Conservation (phyloP, 2,329 filamentous ascomycete species). For the Apiospora rasikravindrae region DNA sequence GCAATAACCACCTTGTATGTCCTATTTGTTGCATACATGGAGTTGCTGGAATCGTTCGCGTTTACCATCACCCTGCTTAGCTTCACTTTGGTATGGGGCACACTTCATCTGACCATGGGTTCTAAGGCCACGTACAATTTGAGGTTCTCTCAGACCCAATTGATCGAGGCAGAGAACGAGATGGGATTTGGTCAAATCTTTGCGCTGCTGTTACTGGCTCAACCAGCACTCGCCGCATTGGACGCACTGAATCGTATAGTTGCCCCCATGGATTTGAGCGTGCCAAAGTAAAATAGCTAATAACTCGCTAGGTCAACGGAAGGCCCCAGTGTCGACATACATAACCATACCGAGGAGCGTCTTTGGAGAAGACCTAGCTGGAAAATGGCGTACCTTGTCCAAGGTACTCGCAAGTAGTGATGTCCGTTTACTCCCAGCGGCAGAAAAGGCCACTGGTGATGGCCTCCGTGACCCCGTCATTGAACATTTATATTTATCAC, state of each 20-base stretch:
- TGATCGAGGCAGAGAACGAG: neutral
- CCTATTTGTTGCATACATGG: neutral
- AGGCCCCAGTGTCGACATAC: neutral
- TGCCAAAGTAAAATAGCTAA: neutral
- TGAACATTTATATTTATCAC: neutral
- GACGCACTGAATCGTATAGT: neutral
- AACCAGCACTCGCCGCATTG: neutral
- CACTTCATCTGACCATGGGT: neutral
- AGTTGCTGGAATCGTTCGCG: neutral
- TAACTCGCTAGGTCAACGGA: neutral
- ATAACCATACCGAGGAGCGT: neutral
- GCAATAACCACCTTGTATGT: neutral
- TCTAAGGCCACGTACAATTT: neutral
- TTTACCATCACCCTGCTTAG: neutral
- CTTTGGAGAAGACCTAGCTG: neutral
- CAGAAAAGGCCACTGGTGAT: neutral
- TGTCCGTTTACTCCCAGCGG: neutral
- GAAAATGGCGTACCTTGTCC: neutral
- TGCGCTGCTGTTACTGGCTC: neutral
- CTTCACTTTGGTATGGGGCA: neutral
- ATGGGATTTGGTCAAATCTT: neutral
- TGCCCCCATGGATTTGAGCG: neutral
- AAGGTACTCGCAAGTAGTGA: neutral
- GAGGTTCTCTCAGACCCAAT: neutral
- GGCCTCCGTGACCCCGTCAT: neutral